Evolutionary conservation across 2,329 filamentous ascomycete genomes (phyloP), one percentile per base, ranked within the genome.

Genomic region (Xylariaceae sp.): DNA sequence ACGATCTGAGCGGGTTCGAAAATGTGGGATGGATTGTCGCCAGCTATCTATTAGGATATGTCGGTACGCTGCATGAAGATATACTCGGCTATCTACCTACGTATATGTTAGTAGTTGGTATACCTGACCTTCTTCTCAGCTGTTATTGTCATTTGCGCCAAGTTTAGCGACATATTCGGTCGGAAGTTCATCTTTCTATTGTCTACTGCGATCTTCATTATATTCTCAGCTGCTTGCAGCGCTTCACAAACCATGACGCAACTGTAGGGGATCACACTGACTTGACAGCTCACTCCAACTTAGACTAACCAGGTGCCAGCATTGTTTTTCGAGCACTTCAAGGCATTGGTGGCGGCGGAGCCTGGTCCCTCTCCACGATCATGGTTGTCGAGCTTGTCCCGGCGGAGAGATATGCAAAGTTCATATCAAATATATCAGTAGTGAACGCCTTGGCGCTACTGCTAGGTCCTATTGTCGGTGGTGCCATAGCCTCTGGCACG

Each of bases 391-490:
- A 67, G 10, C 43, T 63, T 4, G 63, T 67, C 7, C 63, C 63
- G 6, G 44, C 53, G 6, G 53, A 54, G 20, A 46, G 63, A 18
- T 61, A 61, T 21, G 7, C 60, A 1, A 55, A 57, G 6, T 62
- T 44, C 5, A 42, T 52, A 29, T n/a, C 46, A 40, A 19, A 54
- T 40, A 32, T 63, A 6, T 56, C 61, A 2, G 32, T 64, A 2
- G 32, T 47, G 2, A 59, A 45, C n/a, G 48, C 63, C 18, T 5
- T 65, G 0, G 56, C 56, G 1, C n/a, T 63, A 2, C 45, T 64
- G 1, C 40, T 65, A 5, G 65, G 65, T 0, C 65, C 65, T 1
- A 65, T 67, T 3, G 19, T 67, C 16, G 65, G 65, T 7, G 65
- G 65, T 5, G 63, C 58, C 1, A 66, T 67, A 49, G 40, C 51